Evolutionary conservation across 78 protist genomes (phyloP).

Genomic region (Parvularia atlantis): DNA sequence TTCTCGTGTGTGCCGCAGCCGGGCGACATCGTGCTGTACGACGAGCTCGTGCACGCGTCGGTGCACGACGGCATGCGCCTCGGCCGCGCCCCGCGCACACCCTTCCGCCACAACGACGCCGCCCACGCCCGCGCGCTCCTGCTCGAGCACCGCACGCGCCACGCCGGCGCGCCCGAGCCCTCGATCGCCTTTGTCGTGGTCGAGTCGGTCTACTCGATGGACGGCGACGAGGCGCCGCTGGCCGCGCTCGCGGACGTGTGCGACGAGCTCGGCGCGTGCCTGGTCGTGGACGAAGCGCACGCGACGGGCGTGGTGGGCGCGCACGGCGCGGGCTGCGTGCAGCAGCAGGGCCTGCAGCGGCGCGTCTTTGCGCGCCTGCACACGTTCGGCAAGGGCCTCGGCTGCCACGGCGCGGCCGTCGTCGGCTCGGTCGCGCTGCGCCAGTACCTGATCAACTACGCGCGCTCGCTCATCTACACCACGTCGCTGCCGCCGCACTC

Average conservation of each 20-base stretch:
- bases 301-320: conserved; percentile 19
- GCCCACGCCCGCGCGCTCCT: neutral
- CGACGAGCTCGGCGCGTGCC: neutral
- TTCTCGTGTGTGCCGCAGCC: conserved; percentile 1
- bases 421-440: neutral
- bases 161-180: no score
- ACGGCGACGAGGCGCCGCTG: conserved; percentile 39
- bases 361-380: neutral
- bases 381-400: conserved; percentile 13
- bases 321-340: conserved; percentile 6
- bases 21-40: conserved; percentile 1
- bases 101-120: neutral
- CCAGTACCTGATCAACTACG: conserved; percentile 20
- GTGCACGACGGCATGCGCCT: neutral
- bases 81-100: neutral
- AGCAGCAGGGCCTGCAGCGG: neutral
- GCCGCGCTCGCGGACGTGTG: conserved; percentile 10
- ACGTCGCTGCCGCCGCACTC: conserved; percentile 19
- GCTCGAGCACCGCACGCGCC: neutral
- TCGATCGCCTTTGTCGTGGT: neutral
- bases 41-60: neutral
- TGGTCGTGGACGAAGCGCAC: conserved; percentile 55
- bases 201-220: conserved; percentile 39
- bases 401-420: conserved; percentile 10
- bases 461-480: conserved; percentile 18